Base-by-base conservation (phyloP, 768 basidiomycete genomes). In the Calvatia gigantea region DNA sequence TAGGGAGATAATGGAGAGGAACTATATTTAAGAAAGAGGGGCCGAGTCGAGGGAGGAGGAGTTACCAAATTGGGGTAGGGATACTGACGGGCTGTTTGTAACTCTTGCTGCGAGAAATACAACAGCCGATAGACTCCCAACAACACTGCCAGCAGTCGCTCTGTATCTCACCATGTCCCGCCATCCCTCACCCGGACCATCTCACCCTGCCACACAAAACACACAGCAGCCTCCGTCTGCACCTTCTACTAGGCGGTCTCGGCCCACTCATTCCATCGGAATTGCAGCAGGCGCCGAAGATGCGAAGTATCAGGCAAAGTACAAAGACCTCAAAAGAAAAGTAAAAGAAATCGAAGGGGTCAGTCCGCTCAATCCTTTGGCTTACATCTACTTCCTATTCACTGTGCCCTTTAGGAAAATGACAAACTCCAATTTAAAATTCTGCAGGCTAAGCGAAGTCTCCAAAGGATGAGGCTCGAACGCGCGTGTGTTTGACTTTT, bases 381-480 rank as follows among this genome's bases (percentile, higher is more conserved):
- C 59, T 32, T 27, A 37, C 19, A 37, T 15, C 23, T 21, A 42
- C 41, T 39, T 42, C 23, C 19, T 49, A 29, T 41, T 58, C 48
- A 56, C 35, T 58, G n/a, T 44, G 62, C 56, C 61, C 54, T 41
- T 38, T 65, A 94, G 91, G 90, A 93, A 71, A 94, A 94, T 71
- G 91, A 93, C 77, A 91, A 86, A 71, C 79, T 94, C 57, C 82
- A 88, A 66, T 83, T 85, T 77, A 89, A 91, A 69, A 83, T 91
- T 33, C 74, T 90, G 27, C 78, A 86, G 66, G 83, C 90, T 28
- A 92, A 89, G 70, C 84, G 85, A 62, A 86, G 83, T 64, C 91
- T 94, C 39, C 89, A 91, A 68, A 80, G 91, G 38, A 87, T 92
- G 82, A 88, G 91, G 70, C 76, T 94, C 55, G 91, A 94, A 72